Evolutionary conservation across 2,329 filamentous ascomycete species (phyloP).

Genomic region (Colletotrichum sp.): DNA sequence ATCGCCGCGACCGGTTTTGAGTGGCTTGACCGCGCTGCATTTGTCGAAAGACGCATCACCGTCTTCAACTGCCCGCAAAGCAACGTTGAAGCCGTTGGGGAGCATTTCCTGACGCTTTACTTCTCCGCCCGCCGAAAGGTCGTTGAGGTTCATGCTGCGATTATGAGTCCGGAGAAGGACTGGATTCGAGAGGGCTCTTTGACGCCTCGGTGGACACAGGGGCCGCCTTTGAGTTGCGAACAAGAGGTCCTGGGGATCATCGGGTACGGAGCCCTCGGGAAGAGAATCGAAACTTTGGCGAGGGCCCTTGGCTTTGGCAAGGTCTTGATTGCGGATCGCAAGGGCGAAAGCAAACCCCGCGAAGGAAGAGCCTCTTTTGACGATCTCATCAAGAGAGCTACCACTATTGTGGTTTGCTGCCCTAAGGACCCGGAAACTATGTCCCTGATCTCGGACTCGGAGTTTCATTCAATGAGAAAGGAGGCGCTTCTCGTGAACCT

Average conservation of each 20-base stretch:
- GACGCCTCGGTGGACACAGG: not conserved
- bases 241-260: not conserved
- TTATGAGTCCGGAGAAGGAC: not conserved
- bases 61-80: not conserved
- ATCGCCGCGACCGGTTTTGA: not conserved
- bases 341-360: not conserved
- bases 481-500: not conserved
- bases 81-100: not conserved
- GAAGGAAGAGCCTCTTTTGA: not conserved
- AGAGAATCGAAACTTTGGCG: not conserved
- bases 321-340: not conserved
- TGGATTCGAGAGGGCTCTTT: not conserved
- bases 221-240: not conserved
- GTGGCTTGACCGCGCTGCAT: not conserved
- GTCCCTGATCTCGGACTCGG: not conserved
- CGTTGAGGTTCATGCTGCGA: not conserved
- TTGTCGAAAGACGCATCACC: not conserved
- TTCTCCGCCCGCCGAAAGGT: not conserved
- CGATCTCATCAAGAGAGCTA: not conserved
- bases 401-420: not conserved
- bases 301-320: not conserved
- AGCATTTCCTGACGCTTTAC: not conserved
- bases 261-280: not conserved
- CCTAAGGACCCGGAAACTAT: not conserved
- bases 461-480: not conserved